Evolutionary conservation across 1,284 basidiomycete genomes (phyloP).

Genomic region (Xerocomus nothofagi): DNA sequence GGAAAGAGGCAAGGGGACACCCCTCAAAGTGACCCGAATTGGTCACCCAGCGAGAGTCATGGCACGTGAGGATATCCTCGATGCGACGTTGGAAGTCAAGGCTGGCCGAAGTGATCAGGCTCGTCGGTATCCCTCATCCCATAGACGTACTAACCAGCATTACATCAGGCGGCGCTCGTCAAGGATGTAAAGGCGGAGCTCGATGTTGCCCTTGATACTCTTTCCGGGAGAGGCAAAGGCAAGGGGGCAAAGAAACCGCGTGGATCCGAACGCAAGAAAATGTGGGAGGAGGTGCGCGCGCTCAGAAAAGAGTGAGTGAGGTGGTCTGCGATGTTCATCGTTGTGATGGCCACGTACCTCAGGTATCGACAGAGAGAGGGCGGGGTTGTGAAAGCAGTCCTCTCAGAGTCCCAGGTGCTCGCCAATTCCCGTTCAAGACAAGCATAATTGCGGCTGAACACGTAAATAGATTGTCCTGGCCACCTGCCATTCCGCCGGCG

Average conservation of each 20-base stretch:
- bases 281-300: slow-evolving; percentile 90
- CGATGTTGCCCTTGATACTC: slow-evolving; percentile 60
- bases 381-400: slow-evolving; percentile 77
- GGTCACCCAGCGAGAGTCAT: slow-evolving; percentile 95
- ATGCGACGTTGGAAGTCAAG: slow-evolving; percentile 87
- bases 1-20: slow-evolving; percentile 37
- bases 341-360: neutral
- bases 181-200: slow-evolving; percentile 86
- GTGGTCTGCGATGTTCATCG: neutral
- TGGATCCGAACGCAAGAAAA: slow-evolving; percentile 79
- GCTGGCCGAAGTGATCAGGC: slow-evolving; percentile 78
- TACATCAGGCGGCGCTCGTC: slow-evolving; percentile 64
- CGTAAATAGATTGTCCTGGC: slow-evolving; percentile 74
- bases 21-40: slow-evolving; percentile 72
- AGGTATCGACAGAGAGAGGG: slow-evolving; percentile 88
- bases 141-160: neutral
- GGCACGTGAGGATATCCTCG: slow-evolving; percentile 64
- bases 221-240: slow-evolving; percentile 80
- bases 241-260: slow-evolving; percentile 68
- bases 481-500: slow-evolving; percentile 91
- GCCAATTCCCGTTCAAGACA: slow-evolving; percentile 48
- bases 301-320: slow-evolving; percentile 81
- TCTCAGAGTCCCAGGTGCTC: slow-evolving; percentile 71
- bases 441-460: neutral
- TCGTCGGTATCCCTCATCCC: neutral